A percentile compares a stretch with the other conserved stretches of the same genome.
Conservation (phyloP, 768 basidiomycete species). For the Heimioporus sp. region DNA sequence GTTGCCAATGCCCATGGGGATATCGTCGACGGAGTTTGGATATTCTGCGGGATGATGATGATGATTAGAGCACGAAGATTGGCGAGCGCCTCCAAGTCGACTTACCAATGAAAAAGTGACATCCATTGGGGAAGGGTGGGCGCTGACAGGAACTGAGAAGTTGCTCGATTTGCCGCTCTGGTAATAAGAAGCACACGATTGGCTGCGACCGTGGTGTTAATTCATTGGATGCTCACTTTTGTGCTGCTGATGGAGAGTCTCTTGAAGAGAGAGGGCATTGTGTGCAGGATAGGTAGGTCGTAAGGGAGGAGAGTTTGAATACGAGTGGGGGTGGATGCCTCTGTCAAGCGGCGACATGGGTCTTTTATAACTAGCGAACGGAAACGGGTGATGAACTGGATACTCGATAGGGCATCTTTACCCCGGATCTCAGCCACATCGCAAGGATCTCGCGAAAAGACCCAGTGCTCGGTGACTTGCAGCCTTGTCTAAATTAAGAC, state of each 20-base stretch:
- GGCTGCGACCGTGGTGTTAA: neutral
- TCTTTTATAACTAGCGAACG: conserved; percentile 20
- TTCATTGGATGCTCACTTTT: conserved; percentile 13
- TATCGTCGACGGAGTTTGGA: conserved; percentile 9
- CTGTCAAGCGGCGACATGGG: neutral
- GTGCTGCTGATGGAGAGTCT: conserved; percentile 20
- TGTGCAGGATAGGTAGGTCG: neutral
- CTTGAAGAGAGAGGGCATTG: conserved; percentile 23
- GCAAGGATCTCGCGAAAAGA: conserved; percentile 5
- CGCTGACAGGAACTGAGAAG: conserved; percentile 9
- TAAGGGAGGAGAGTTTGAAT: neutral
- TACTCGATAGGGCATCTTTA: neutral
- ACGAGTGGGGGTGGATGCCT: conserved; percentile 1
- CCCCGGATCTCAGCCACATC: conserved; percentile 13
- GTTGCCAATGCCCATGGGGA: neutral
- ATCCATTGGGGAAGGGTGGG: conserved; percentile 19
- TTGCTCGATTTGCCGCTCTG: conserved; percentile 20
- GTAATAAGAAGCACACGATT: neutral
- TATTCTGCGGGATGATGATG: neutral
- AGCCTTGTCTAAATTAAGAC: neutral
- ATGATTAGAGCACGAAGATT: neutral
- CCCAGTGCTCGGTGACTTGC: neutral
- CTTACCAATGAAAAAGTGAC: conserved; percentile 22
- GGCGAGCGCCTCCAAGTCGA: neutral
- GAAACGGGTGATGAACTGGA: neutral